Evolutionary conservation across 129 eudicot genomes (phyloP).

Genomic region (Sambucus nigra): DNA sequence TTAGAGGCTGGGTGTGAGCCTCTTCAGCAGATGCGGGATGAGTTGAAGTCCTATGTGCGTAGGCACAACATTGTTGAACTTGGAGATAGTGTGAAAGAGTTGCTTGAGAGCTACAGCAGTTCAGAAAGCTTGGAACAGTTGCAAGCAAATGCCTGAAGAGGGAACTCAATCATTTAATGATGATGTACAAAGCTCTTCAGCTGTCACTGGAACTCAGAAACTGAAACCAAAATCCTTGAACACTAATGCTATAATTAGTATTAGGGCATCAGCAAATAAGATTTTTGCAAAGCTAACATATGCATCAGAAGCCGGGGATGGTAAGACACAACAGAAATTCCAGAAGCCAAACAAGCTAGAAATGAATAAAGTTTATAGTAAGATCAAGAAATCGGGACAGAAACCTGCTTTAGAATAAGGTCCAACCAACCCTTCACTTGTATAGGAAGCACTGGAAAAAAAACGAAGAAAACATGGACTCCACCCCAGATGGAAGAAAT

Average conservation of each 20-base stretch:
- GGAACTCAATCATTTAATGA: constrained; percentile 40
- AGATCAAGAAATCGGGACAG: constrained; percentile 35
- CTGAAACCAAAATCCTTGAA: constrained; percentile 36
- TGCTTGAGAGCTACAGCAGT: constrained; percentile 48
- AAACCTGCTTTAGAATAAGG: constrained; percentile 42
- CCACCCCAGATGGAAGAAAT: constrained; percentile 27
- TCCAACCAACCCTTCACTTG: constrained; percentile 15
- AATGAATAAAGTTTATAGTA: constrained; percentile 22
- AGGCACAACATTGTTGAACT: constrained; percentile 53
- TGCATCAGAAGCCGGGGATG: constrained; percentile 10
- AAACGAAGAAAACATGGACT: constrained; percentile 80
- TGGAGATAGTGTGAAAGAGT: constrained; percentile 44
- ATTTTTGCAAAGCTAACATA: constrained; percentile 16
- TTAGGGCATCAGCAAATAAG: constrained; percentile 30
- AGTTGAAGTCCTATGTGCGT: constrained; percentile 50
- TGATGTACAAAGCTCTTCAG: constrained; percentile 39
- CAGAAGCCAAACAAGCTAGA: constrained; percentile 37
- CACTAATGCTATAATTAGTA: constrained; percentile 18
- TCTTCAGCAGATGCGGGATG: constrained; percentile 58
- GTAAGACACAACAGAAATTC: constrained; percentile 31
- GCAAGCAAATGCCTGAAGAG: constrained; percentile 49
- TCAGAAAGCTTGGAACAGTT: constrained; percentile 49
- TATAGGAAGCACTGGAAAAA: constrained; percentile 35
- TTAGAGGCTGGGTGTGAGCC: constrained; percentile 76
- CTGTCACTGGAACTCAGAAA: constrained; percentile 33